Conservation (phyloP, 768 basidiomycete species). For the Lactifluus piperatus region DNA sequence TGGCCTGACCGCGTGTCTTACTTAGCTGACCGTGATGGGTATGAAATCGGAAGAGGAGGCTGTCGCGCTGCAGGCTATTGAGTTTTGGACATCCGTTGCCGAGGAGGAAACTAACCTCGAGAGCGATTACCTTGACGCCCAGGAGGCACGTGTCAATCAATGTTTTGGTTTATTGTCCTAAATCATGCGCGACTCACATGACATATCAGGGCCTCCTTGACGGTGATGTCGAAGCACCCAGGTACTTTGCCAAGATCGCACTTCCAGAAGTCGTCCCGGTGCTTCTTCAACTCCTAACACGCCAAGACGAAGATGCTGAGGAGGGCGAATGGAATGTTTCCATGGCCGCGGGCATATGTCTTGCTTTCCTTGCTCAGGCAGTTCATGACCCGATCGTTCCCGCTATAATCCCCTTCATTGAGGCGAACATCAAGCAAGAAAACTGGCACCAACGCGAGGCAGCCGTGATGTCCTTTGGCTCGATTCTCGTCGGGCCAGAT, state of each 20-base stretch:
- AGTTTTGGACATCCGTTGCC: slow-evolving; percentile 99
- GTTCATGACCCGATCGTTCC: slow-evolving; percentile 88
- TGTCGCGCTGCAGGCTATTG: slow-evolving; percentile 92
- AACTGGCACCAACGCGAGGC: slow-evolving; percentile 97
- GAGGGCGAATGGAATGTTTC: slow-evolving; percentile 99
- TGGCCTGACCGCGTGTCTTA: slow-evolving; percentile 1
- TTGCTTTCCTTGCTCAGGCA: slow-evolving; percentile 80
- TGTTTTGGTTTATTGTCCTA: not conserved
- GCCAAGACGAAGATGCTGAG: slow-evolving; percentile 93
- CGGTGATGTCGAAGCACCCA: slow-evolving; percentile 75
- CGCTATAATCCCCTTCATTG: slow-evolving; percentile 95
- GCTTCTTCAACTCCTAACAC: slow-evolving; percentile 76
- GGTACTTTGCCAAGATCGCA: slow-evolving; percentile 89
- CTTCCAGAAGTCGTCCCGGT: slow-evolving; percentile 93
- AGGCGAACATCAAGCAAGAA: slow-evolving; percentile 82
- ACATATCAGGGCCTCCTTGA: slow-evolving; percentile 70
- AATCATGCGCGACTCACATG: slow-evolving; percentile 9
- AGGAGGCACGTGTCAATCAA: slow-evolving; percentile 55
- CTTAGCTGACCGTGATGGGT: slow-evolving; percentile 87
- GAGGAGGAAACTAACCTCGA: slow-evolving; percentile 94
- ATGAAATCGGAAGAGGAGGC: slow-evolving; percentile 92
- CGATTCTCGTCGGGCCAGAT: slow-evolving; percentile 95
- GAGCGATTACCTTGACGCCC: slow-evolving; percentile 54
- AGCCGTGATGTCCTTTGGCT: slow-evolving; percentile 97
- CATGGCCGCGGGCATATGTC: slow-evolving; percentile 93